phyloP scores from a whole-genome alignment of 805 yeast species.

The Scheffersomyces stipitis region DNA sequence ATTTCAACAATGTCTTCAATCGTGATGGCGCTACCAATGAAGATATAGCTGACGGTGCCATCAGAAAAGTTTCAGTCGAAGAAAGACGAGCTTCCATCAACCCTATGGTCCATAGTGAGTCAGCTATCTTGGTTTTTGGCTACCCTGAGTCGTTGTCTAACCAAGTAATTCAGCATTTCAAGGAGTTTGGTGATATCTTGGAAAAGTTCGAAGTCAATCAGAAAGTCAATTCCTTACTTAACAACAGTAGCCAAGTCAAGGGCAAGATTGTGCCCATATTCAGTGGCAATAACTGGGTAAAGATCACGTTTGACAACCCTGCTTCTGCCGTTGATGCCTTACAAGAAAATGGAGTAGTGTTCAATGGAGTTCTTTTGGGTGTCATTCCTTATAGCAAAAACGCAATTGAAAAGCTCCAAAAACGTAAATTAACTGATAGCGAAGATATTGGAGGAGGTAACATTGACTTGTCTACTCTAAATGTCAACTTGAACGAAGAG shows the following conservation, averaged over 20 bases:
- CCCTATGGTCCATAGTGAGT: constrained; percentile 40
- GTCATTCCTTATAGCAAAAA: constrained; percentile 67
- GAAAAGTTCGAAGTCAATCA: constrained; percentile 61
- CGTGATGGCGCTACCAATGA: constrained; percentile 13
- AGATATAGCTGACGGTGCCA: constrained; percentile 1
- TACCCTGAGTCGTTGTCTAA: constrained; percentile 76
- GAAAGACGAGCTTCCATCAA: constrained; percentile 14
- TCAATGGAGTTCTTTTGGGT: constrained; percentile 65
- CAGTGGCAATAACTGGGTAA: constrained; percentile 90
- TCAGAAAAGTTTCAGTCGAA: constrained; percentile 7
- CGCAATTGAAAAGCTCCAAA: constrained; percentile 58
- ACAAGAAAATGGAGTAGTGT: constrained; percentile 74
- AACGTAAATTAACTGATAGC: constrained; percentile 37
- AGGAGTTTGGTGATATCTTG: constrained; percentile 74
- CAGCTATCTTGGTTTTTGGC: constrained; percentile 83
- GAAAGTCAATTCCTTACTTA: constrained; percentile 9
- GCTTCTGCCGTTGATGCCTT: constrained; percentile 80
- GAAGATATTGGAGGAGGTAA: constrained; percentile 50
- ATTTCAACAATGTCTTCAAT: constrained; percentile 47
- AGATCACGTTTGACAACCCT: constrained; percentile 75
- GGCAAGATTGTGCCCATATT: constrained; percentile 59
- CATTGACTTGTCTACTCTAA: constrained; percentile 6
- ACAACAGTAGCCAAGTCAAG: constrained; percentile 1
- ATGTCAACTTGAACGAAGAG: constrained; percentile 1
- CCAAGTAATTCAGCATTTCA: constrained; percentile 67